phyloP scores from a whole-genome alignment of 2,329 filamentous ascomycete species.

The Cladosporium sp. region DNA sequence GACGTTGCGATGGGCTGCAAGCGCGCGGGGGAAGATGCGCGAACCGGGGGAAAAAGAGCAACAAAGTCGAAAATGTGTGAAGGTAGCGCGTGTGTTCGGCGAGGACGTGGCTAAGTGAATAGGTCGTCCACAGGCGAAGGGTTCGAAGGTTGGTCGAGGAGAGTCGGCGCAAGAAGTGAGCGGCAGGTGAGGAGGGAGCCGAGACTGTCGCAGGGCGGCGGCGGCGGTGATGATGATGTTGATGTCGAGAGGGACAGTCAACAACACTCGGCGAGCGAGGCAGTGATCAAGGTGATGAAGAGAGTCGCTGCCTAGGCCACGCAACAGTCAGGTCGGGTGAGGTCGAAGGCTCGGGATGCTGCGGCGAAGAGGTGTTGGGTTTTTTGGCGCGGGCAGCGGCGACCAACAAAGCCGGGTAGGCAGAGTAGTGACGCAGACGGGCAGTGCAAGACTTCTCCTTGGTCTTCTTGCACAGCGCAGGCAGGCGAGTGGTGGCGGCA shows the following conservation, averaged over 20 bases:
- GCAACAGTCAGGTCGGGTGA: neutral
- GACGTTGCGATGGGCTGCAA: slow-evolving; percentile 5
- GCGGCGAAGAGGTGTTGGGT: neutral
- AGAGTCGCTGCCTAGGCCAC: neutral
- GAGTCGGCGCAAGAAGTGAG: slow-evolving; percentile 2
- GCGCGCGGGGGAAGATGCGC: slow-evolving; percentile 3
- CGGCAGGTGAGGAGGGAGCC: slow-evolving; percentile 6
- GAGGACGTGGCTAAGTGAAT: slow-evolving; percentile 31
- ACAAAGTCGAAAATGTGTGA: neutral
- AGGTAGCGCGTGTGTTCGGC: slow-evolving; percentile 6
- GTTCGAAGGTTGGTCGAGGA: neutral
- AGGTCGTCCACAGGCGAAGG: slow-evolving; percentile 24
- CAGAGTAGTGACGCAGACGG: neutral
- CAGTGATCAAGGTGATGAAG: neutral
- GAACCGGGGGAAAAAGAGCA: neutral
- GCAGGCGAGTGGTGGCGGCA: neutral
- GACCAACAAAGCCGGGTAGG: slow-evolving; percentile 5
- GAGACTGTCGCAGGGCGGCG: slow-evolving; percentile 11
- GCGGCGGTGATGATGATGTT: neutral
- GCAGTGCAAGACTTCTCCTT: too few relatives aligned
- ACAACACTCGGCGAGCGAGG: neutral
- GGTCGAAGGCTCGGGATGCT: neutral
- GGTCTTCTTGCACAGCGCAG: neutral
- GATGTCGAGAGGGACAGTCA: too few relatives aligned
- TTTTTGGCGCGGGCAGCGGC: slow-evolving; percentile 1